phyloP scores from a whole-genome alignment of 2,329 filamentous ascomycete species.

The Emericellopsis cladophorae region DNA sequence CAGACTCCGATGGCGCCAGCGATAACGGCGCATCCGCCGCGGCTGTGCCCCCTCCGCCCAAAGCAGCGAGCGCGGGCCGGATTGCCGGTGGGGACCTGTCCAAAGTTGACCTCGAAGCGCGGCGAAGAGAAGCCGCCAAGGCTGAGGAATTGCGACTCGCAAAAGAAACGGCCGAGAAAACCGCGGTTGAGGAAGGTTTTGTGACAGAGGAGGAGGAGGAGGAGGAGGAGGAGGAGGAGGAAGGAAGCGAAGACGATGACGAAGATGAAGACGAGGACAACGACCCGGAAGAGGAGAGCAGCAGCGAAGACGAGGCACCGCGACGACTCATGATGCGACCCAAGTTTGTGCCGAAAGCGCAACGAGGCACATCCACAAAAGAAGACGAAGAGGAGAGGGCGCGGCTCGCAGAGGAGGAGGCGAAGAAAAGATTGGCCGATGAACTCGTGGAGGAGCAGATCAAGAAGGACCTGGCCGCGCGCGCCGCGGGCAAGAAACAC shows the following conservation, averaged over 20 bases:
- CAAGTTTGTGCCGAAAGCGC: constrained; percentile 49
- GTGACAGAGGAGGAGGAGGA: constrained; percentile 43
- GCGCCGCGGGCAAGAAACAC: constrained; percentile 64
- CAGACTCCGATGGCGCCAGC: constrained; percentile 26
- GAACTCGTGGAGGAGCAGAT: constrained; percentile 81
- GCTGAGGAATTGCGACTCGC: constrained; percentile 16
- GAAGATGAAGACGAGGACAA: constrained; percentile 28
- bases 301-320: constrained; percentile 44
- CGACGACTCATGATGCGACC: constrained; percentile 46
- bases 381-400: constrained; percentile 20
- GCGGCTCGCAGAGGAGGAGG: constrained; percentile 41
- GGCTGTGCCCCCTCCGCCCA: constrained; percentile 40
- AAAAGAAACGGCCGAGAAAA: constrained; percentile 30
- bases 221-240: constrained; percentile 20
- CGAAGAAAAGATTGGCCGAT: constrained; percentile 58
- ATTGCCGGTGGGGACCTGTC: constrained; percentile 37
- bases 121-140: constrained; percentile 33
- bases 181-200: constrained; percentile 48
- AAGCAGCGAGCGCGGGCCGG: constrained; percentile 40
- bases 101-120: constrained; percentile 38
- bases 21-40: constrained; percentile 19
- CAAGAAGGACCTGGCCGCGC: constrained; percentile 64
- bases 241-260: constrained; percentile 8
- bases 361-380: constrained; percentile 24
- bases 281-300: constrained; percentile 31